These are phyloP conservation scores for Pulicaria dysenterica DNA, from an alignment of 129 eudicot species.

Conservation along the genomic window DNA sequence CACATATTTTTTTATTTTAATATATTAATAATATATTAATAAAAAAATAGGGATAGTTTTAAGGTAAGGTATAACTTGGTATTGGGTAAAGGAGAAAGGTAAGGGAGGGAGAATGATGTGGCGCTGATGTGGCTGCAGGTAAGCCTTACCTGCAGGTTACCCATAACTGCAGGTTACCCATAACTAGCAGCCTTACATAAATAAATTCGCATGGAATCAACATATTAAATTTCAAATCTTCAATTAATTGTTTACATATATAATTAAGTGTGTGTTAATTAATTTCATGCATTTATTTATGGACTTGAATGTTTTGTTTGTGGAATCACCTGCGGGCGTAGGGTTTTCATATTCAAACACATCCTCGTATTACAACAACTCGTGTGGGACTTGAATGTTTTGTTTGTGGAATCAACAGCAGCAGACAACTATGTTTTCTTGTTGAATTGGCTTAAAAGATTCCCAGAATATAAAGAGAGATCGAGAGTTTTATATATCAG, in stretches of 20 bases:
- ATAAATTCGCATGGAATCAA: slow-evolving; percentile 65
- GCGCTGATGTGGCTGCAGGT: too few relatives aligned
- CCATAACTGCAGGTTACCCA: too few relatives aligned
- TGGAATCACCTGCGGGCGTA: slow-evolving; percentile 92
- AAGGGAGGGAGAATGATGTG: too few relatives aligned
- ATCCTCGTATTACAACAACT: slow-evolving; percentile 35
- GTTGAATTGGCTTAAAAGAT: slow-evolving; percentile 72
- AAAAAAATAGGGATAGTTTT: too few relatives aligned
- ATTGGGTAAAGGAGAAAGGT: too few relatives aligned
- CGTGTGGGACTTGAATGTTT: slow-evolving; percentile 65
- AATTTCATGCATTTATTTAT: neutral
- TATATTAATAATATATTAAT: too few relatives aligned
- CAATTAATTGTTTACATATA: neutral
- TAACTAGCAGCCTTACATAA: too few relatives aligned
- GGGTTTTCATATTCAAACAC: slow-evolving; percentile 77
- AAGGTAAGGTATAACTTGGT: too few relatives aligned
- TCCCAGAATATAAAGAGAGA: slow-evolving; percentile 66
- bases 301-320: slow-evolving; percentile 51
- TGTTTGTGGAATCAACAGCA: slow-evolving; percentile 48
- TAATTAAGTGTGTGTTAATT: neutral
- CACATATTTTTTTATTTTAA: too few relatives aligned
- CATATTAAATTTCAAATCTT: slow-evolving; percentile 36
- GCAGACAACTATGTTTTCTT: slow-evolving; percentile 60
- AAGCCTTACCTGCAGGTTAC: too few relatives aligned
- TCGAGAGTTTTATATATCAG: slow-evolving; percentile 71